Base-by-base conservation (phyloP, 495 filamentous ascomycete genomes). In the Elasticomyces elasticus region DNA sequence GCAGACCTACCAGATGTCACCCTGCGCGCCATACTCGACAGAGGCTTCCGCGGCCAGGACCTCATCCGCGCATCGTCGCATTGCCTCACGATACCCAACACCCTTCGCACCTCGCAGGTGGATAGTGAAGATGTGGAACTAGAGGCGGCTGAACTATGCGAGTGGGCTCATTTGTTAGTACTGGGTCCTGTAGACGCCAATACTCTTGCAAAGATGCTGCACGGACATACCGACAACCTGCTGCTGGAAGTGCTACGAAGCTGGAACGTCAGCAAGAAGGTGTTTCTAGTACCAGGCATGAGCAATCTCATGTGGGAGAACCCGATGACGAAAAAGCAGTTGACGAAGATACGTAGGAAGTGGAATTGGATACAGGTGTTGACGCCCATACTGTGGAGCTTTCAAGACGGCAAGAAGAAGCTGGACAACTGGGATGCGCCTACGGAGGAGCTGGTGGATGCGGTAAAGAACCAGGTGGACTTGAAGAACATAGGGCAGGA, bases 141-240 rank as follows among this genome's bases (percentile, higher is more conserved):
- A 25, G 54, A 84, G 55, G 85, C 84, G 20, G 81, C 77, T 9
- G 83, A 87, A 59, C 76, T 89, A 26, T 83, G 84, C 56, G 80
- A 86, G 60, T 94, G 88, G 88, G 86, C 87, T n/a, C 85, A 92
- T 67, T 71, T 94, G 64, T 73, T 92, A 17, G 75, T 92, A 22
- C 76, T 92, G 12, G 86, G 85, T 15, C 86, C 87, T n/a, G 82
- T 94, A 49, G 84, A 89, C 62, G 85, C 86, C 31, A 84, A 87
- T 66, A 79, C 79, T 38, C 68, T 94, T 51, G 85, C 84, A 15
- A 86, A 82, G 64, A 91, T 94, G 87, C 73, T 92, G 64, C 78
- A 82, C 28, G 88, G 87, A 27, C 75, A 87, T 35, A 80, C 85
- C 3, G 85, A 84, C 58, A 88, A 78, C 6, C 72, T 89, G 42